These are phyloP conservation scores for Sporothrix euskadiensis DNA, from an alignment of 2,329 filamentous ascomycete species.

Conservation along the genomic window DNA sequence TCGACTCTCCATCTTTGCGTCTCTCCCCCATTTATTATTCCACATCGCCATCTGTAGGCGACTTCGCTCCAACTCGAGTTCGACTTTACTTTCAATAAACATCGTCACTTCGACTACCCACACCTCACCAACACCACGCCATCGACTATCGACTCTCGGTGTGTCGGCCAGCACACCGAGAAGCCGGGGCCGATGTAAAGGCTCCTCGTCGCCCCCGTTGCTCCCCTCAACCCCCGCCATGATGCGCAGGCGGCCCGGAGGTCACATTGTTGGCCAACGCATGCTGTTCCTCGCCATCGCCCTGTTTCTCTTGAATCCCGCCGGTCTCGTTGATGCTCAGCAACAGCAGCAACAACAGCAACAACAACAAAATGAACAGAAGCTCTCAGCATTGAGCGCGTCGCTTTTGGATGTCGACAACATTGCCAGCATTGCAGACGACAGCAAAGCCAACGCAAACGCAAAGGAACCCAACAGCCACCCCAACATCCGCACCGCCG, in stretches of 20 bases:
- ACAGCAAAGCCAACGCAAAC: neutral
- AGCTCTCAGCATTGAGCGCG: neutral
- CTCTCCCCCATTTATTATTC: neutral
- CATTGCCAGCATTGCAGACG: slow-evolving; percentile 2
- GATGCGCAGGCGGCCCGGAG: slow-evolving; percentile 65
- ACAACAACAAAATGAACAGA: neutral
- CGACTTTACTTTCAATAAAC: neutral
- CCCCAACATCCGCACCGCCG: slow-evolving; percentile 22
- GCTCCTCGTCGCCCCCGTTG: neutral
- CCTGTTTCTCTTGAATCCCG: slow-evolving; percentile 55
- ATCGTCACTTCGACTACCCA: neutral
- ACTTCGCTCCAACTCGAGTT: neutral
- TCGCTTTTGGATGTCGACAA: neutral
- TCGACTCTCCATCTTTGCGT: neutral
- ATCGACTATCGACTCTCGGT: neutral
- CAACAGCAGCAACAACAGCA: slow-evolving; percentile 54
- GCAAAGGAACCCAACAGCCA: slow-evolving; percentile 13
- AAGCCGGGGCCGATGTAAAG: slow-evolving; percentile 25
- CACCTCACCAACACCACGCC: neutral
- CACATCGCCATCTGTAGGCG: neutral
- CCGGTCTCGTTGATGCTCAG: slow-evolving; percentile 60
- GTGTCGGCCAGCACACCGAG: slow-evolving; percentile 19
- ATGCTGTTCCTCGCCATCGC: slow-evolving; percentile 57
- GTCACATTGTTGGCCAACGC: slow-evolving; percentile 50
- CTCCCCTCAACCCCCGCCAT: slow-evolving; percentile 46